Conservation (phyloP, 1,139 yeast genomes). For the Meyerozyma sp. region DNA sequence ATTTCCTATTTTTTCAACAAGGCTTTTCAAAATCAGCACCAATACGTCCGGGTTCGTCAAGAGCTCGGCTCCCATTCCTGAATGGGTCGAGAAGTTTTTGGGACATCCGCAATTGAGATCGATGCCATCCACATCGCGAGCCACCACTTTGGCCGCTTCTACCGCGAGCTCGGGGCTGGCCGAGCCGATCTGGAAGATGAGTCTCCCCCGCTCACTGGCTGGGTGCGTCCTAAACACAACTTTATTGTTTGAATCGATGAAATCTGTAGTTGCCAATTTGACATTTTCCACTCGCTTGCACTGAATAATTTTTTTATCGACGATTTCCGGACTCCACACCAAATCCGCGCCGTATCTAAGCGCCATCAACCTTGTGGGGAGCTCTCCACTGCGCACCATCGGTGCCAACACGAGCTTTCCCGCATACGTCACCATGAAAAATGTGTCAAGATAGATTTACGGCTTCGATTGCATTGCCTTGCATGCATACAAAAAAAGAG, state of each 20-base stretch:
- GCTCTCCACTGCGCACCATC: conserved; percentile 93
- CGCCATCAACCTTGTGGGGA: conserved; percentile 79
- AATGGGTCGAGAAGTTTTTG: conserved; percentile 77
- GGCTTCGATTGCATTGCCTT: not conserved
- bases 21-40: conserved; percentile 56
- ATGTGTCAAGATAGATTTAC: not conserved
- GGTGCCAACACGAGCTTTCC: conserved; percentile 89
- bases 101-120: conserved; percentile 98
- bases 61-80: conserved; percentile 97
- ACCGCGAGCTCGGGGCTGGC: conserved; percentile 82
- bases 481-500: not conserved
- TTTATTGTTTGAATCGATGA: conserved; percentile 27
- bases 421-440: conserved; percentile 19
- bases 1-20: conserved; percentile 76
- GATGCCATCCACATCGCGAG: conserved; percentile 83
- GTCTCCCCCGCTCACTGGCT: conserved; percentile 49
- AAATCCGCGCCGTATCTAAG: conserved; percentile 84
- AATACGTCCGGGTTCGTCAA: conserved; percentile 74
- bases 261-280: conserved; percentile 57
- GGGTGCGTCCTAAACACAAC: conserved; percentile 74
- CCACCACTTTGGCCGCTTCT: conserved; percentile 74
- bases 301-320: conserved; percentile 74
- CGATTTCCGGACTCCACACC: conserved; percentile 94
- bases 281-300: conserved; percentile 61
- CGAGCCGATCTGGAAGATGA: conserved; percentile 89